phyloP scores from a whole-genome alignment of 345 rosid genomes.

The Camelina laxa region DNA sequence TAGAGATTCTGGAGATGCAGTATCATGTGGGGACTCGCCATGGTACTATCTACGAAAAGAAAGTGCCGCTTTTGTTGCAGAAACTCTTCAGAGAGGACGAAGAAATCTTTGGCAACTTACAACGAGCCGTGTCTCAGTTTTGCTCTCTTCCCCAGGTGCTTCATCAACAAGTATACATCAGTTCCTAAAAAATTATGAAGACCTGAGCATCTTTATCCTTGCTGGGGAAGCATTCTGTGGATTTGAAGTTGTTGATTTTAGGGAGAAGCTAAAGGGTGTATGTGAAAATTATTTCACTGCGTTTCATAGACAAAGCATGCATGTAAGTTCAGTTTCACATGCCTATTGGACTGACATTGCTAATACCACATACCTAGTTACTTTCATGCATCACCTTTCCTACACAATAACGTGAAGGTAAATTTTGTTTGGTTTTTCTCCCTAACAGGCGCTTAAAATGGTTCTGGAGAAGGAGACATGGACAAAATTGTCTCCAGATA shows the following conservation, averaged over 20 bases:
- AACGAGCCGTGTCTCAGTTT: slow-evolving; percentile 87
- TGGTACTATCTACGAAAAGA: slow-evolving; percentile 96
- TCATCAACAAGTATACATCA: slow-evolving; percentile 93
- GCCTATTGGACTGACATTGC: slow-evolving; percentile 22
- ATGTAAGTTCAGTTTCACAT: slow-evolving; percentile 60
- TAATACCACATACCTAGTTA: slow-evolving; percentile 28
- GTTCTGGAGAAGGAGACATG: slow-evolving; percentile 97
- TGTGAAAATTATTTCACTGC: slow-evolving; percentile 82
- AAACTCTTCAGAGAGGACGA: slow-evolving; percentile 88
- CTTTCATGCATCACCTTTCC: slow-evolving; percentile 33
- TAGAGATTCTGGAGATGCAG: slow-evolving; percentile 58
- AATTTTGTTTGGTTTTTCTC: slow-evolving; percentile 34
- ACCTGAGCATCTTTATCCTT: slow-evolving; percentile 79
- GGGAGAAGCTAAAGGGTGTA: slow-evolving; percentile 88
- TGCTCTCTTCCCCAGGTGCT: slow-evolving; percentile 86
- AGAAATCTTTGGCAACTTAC: slow-evolving; percentile 98
- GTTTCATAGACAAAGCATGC: slow-evolving; percentile 88
- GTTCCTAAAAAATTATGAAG: slow-evolving; percentile 92
- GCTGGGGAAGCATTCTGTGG: slow-evolving; percentile 99
- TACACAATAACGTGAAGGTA: slow-evolving; percentile 14
- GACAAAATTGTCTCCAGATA: slow-evolving; percentile 76
- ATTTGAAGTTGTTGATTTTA: slow-evolving; percentile 85
- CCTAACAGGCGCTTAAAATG: slow-evolving; percentile 89
- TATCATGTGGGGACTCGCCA: slow-evolving; percentile 76
- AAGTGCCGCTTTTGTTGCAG: slow-evolving; percentile 80